phyloP scores from a whole-genome alignment of 371 early-diverging fungal species.

The Basidiobolus meristosporus region DNA sequence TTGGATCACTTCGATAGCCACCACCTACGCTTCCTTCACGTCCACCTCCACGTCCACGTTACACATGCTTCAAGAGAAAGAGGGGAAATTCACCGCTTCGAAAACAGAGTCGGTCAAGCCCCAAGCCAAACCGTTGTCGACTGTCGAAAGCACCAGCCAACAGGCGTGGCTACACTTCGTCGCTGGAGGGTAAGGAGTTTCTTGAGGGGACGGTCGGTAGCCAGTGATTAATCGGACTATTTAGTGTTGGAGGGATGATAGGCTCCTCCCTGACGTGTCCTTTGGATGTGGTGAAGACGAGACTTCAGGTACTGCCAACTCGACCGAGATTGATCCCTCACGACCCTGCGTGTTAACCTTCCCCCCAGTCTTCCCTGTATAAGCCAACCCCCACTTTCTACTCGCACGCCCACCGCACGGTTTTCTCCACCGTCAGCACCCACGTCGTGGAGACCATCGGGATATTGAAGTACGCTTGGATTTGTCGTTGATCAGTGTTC shows the following conservation, averaged over 20 bases:
- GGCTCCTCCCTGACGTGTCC: conserved; percentile 77
- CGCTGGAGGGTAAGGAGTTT: conserved; percentile 47
- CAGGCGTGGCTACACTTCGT: conserved; percentile 42
- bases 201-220: neutral
- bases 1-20: too few species aligned
- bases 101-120: too few species aligned
- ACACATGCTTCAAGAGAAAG: too few species aligned
- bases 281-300: conserved; percentile 76
- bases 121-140: too few species aligned
- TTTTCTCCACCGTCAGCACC: conserved; percentile 2
- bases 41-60: too few species aligned
- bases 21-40: too few species aligned
- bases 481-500: too few species aligned
- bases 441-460: conserved; percentile 21
- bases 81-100: too few species aligned
- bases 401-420: conserved; percentile 1
- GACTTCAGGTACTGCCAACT: conserved; percentile 41
- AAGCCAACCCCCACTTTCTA: conserved; percentile 11
- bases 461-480: too few species aligned
- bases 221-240: neutral
- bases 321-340: neutral
- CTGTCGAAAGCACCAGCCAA: too few species aligned
- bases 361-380: conserved; percentile 4
- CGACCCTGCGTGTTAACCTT: neutral
- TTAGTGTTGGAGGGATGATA: conserved; percentile 38